Evolutionary conservation across 139 green algal species (phyloP), one percentile per base, ranked within the genome.

Genomic region (Ulvella scutata): DNA sequence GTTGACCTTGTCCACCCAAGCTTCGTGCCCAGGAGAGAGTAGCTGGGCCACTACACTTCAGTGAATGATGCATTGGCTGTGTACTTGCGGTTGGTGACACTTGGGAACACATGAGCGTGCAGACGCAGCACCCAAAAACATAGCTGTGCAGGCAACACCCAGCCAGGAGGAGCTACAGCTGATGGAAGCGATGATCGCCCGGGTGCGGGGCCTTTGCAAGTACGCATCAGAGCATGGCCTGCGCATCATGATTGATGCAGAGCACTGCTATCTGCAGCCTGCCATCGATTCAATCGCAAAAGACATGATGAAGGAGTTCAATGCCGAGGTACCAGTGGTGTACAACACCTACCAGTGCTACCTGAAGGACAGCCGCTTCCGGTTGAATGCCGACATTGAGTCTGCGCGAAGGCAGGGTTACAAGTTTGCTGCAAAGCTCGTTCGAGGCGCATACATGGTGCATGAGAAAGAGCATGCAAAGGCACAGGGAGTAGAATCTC

Each of bases 261-360:
- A 96, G 82, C 90, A 96, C 82, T 88, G 76, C 6, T 94, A 93
- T 82, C 92, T 94, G 76, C 90, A 97, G 82, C 88, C 88, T 29
- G 90, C 90, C 17, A 96, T 97, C 38, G 88, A 96, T 79, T 82
- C 90, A 77, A 83, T 91, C 10, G 82, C 82, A 10, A 79, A 85
- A 4, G 75, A 90, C 77, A 74, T 96, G 72, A 87, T 90, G 85
- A 78, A 80, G 21, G 35, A 75, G 34, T 86, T 90, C 86, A 97
- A 97, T 80, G 28, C 6, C 33, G 61, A 80, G 4, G 43, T 43
- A 0, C 81, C 83, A 9, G 77, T 87, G n/a, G 79, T 94, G 9
- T 89, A 85, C 78, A 92, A 90, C 81, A 96, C 90, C 4, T 94
- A 92, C 78, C 88, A 93, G 80, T 79, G 84, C 43, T 96, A 96